Conservation (phyloP, 306 rosid species). For the Cucurbita pepo region DNA sequence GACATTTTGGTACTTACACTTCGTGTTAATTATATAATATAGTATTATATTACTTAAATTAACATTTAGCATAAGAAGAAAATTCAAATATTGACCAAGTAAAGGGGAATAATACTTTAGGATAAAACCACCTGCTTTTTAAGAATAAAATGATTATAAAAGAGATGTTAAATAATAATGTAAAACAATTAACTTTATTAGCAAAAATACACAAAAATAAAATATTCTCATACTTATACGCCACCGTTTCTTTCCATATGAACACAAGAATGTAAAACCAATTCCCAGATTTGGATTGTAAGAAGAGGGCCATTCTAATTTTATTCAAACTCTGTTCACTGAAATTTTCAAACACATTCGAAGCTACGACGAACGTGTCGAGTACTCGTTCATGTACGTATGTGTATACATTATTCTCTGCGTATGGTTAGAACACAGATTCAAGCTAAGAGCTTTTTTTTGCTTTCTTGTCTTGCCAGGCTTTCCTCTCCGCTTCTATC, state of each 20-base stretch:
- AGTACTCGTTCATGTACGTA: not conserved
- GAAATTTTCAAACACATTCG: not conserved
- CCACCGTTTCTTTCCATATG: not conserved
- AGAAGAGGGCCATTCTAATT: not conserved
- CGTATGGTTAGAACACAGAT: not conserved
- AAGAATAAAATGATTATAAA: not conserved
- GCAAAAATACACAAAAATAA: not conserved
- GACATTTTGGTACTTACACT: not conserved
- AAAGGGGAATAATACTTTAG: not conserved
- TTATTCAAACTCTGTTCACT: not conserved
- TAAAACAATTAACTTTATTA: not conserved
- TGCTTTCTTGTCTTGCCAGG: slow-evolving; percentile 49
- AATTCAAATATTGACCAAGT: not conserved
- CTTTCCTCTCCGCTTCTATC: slow-evolving; percentile 32
- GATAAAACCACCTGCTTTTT: not conserved
- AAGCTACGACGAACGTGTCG: not conserved
- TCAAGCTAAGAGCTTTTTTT: slow-evolving; percentile 27
- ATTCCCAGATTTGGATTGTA: not conserved
- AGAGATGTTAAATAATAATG: not conserved
- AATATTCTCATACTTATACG: not conserved
- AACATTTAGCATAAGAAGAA: not conserved
- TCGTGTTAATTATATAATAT: no score
- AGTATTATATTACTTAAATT: not conserved
- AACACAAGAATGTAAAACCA: not conserved
- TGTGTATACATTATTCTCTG: not conserved